Evolutionary conservation across 2,329 filamentous ascomycete species (phyloP).

Genomic region (Grosmannia clavigera): DNA sequence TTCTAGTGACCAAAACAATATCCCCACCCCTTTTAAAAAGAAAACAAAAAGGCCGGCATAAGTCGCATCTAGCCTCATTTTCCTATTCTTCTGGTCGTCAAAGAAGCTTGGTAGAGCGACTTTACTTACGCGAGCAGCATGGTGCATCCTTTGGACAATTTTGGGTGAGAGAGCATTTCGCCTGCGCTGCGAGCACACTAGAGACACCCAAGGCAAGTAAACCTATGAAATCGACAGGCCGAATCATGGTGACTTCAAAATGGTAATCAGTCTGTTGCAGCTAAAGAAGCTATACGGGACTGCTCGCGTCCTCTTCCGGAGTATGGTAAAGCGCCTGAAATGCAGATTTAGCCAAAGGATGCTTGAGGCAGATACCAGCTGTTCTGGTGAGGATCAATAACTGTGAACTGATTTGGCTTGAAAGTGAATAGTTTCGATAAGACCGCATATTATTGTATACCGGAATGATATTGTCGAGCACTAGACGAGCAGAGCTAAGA

Average conservation of each 20-base stretch:
- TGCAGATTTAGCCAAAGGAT: too few species aligned
- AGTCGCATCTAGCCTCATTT: not conserved
- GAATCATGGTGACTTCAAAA: not conserved
- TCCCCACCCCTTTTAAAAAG: too few species aligned
- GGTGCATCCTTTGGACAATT: constrained; percentile 4
- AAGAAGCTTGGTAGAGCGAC: not conserved
- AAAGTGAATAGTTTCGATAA: not conserved
- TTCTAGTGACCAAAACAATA: too few species aligned
- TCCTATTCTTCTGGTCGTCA: too few species aligned
- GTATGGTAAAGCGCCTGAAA: too few species aligned
- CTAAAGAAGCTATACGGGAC: too few species aligned
- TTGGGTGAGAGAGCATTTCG: not conserved
- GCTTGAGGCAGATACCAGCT: not conserved
- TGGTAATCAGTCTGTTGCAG: not conserved
- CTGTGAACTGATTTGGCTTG: not conserved
- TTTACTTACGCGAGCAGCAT: constrained; percentile 8
- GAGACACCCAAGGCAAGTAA: not conserved
- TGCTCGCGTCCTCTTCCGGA: too few species aligned
- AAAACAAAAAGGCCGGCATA: not conserved
- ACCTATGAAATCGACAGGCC: not conserved
- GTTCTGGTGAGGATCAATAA: not conserved
- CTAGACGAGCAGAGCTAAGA: not conserved
- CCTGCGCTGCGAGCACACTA: not conserved
- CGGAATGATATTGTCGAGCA: not conserved
- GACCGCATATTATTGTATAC: not conserved